phyloP scores from a whole-genome alignment of 441 rosid genomes.

The Pelargonium cotyledonis region DNA sequence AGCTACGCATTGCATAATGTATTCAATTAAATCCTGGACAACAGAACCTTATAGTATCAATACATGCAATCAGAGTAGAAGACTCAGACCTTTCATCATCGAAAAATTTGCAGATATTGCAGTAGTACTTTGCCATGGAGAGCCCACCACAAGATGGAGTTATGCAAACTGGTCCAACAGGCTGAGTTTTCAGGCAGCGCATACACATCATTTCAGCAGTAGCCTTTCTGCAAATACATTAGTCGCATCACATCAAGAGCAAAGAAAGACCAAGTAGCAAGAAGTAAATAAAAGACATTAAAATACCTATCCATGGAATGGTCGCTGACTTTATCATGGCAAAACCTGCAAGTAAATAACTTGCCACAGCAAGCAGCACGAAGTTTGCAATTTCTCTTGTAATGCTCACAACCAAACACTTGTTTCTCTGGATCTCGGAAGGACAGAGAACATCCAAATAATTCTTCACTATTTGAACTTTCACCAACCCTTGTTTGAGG shows the following conservation, averaged over 20 bases:
- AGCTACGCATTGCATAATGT: background rate
- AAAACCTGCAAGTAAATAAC: constrained; percentile 74
- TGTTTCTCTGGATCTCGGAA: constrained; percentile 58
- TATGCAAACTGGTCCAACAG: constrained; percentile 62
- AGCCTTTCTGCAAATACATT: constrained; percentile 52
- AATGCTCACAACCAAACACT: constrained; percentile 83
- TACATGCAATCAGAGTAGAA: background rate
- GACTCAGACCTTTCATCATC: constrained; percentile 77
- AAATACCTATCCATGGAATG: constrained; percentile 88
- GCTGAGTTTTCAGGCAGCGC: constrained; percentile 76
- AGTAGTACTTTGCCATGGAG: constrained; percentile 82
- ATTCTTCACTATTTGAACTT: constrained; percentile 44
- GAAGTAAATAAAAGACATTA: too few species aligned
- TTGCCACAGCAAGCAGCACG: constrained; percentile 86
- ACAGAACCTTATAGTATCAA: too few species aligned
- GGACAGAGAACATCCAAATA: constrained; percentile 56
- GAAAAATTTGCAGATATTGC: constrained; percentile 82
- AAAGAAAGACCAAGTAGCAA: too few species aligned
- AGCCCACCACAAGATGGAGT: constrained; percentile 62
- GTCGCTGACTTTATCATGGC: constrained; percentile 92
- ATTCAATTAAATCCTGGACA: background rate
- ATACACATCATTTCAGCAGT: constrained; percentile 96
- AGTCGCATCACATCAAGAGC: too few species aligned
- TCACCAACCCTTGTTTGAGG: constrained; percentile 42
- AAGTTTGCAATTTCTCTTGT: constrained; percentile 86